A percentile compares a stretch with the other conserved stretches of the same genome.
Conservation (phyloP, 257 asterid species). For the Ballota nigra region DNA sequence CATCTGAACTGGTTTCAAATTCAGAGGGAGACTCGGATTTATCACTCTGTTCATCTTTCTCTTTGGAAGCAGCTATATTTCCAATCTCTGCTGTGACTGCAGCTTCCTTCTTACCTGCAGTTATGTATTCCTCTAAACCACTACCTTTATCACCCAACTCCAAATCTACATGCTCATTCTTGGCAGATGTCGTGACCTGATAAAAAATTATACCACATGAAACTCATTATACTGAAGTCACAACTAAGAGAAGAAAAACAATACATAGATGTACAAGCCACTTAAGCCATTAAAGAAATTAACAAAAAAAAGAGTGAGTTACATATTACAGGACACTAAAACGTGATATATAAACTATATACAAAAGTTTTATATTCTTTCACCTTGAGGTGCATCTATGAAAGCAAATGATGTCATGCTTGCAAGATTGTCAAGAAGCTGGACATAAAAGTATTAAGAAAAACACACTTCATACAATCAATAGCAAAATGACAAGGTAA, state of each 20-base stretch:
- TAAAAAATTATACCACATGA: background rate
- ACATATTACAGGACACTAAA: background rate
- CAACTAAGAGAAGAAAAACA: background rate
- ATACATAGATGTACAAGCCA: background rate
- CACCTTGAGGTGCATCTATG: background rate
- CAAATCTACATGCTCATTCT: conserved; percentile 1
- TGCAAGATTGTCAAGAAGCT: background rate
- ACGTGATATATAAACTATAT: background rate
- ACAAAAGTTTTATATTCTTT: background rate
- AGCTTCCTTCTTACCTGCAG: conserved; percentile 14
- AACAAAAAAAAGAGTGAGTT: background rate
- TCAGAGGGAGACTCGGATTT: conserved; percentile 27
- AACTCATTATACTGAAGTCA: background rate
- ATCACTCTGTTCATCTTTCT: conserved; percentile 29
- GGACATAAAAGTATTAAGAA: background rate
- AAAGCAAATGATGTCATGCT: background rate
- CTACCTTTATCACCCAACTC: conserved; percentile 11
- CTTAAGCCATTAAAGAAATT: background rate
- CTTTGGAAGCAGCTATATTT: conserved; percentile 24
- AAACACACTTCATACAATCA: background rate
- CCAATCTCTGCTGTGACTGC: conserved; percentile 32
- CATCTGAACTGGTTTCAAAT: conserved; percentile 13
- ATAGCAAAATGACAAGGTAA: background rate
- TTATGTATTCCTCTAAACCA: conserved; percentile 16
- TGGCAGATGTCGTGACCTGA: conserved; percentile 22